Evolutionary conservation across 495 filamentous ascomycete species (phyloP), one percentile per base, ranked within the genome.

Genomic region (Neurospora sp.): DNA sequence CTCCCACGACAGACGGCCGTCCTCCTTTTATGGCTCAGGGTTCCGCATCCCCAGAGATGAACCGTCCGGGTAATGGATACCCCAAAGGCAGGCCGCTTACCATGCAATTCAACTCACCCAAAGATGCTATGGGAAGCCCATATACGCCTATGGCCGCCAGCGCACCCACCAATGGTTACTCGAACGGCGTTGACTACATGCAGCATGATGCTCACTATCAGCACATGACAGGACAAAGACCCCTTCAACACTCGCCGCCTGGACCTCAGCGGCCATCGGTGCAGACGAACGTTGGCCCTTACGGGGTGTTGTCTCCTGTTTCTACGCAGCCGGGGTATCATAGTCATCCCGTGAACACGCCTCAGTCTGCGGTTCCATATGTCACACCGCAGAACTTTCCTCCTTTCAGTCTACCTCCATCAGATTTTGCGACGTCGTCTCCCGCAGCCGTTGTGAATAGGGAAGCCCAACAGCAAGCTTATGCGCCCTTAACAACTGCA

Each of bases 331-430:
- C 83, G 18, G 81, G 82, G 38, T 88, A 86, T 65, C 83, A 85
- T 74, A 80, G 79, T 70, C 85, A 85, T 68, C 74, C 83, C 18
- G 75, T 74, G 39, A 81, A 75, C 68, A 85, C 84, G 2, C 82
- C 84, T 9, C 83, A 86, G 71, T 83, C 84, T 35, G 76, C 80
- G 8, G 73, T 82, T 69, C 77, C 83, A 20, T 89, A 83, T 74
- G 86, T 86, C 1, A 77, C 79, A 27, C 85, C 86, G 37, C 83
- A 86, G 72, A 87, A 86, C 71, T 84, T 88, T 69, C 79, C 86
- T 12, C 81, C 86, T 9, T 90, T 90, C 70, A 85, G 82, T 70
- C 80, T 89, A 20, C 88, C 88, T 20, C 88, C 82, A 31, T 86
- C 88, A 18, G 85, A 86, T 53, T 89, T 85, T 70, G 73, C 83